These are phyloP conservation scores for Bruguiera gymnorhiza DNA, from an alignment of 345 rosid species.

Conservation along the genomic window DNA sequence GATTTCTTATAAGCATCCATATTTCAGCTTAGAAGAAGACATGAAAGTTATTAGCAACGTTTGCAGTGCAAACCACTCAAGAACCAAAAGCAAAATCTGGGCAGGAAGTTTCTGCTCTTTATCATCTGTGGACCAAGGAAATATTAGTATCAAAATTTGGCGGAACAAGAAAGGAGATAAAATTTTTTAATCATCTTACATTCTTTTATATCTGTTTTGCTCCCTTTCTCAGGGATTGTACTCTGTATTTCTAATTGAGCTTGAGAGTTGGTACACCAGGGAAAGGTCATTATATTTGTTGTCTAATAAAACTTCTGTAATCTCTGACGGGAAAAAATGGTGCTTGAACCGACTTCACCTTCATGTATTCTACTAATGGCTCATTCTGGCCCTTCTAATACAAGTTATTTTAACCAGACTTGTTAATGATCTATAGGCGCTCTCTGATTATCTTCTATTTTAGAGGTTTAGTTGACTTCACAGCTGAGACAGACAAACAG, in stretches of 20 bases:
- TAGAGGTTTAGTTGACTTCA: too few relatives aligned
- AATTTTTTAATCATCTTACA: conserved; percentile 23
- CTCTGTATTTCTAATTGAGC: not conserved
- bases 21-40: conserved; percentile 6
- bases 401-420: too few relatives aligned
- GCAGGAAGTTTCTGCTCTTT: conserved; percentile 20
- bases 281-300: too few relatives aligned
- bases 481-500: too few relatives aligned
- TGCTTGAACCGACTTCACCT: too few relatives aligned
- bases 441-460: too few relatives aligned
- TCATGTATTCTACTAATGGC: too few relatives aligned
- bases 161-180: not conserved
- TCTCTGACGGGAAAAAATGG: too few relatives aligned
- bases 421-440: too few relatives aligned
- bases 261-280: not conserved
- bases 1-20: conserved; percentile 17
- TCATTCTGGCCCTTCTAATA: too few relatives aligned
- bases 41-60: not conserved
- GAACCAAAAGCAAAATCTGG: not conserved
- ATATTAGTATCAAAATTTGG: conserved; percentile 7
- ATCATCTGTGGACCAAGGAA: not conserved
- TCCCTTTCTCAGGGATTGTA: not conserved
- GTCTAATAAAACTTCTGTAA: too few relatives aligned
- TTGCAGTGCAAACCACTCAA: not conserved
- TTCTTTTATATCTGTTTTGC: conserved; percentile 17